Evolutionary conservation across 2,329 filamentous ascomycete genomes (phyloP).

Genomic region (Epichloe gansuensis): DNA sequence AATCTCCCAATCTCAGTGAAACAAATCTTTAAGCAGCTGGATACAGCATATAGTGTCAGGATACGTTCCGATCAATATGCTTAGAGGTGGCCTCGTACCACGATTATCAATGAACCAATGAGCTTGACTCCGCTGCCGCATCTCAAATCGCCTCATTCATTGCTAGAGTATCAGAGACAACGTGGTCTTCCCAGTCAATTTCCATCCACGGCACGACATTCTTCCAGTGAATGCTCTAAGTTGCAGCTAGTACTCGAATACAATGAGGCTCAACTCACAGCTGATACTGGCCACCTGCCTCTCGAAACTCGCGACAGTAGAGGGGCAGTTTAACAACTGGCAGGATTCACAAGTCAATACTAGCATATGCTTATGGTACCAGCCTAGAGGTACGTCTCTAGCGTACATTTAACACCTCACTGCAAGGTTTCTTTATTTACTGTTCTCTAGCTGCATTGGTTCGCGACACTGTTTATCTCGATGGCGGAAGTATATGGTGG

Average conservation of each 20-base stretch:
- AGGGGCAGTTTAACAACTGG: constrained; percentile 36
- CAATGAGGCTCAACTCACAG: constrained; percentile 10
- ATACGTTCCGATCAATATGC: not conserved
- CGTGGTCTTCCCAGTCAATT: not conserved
- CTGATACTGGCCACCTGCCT: constrained; percentile 10
- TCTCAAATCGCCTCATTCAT: not conserved
- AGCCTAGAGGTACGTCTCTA: constrained; percentile 25
- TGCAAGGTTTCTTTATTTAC: not conserved
- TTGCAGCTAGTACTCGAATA: not conserved
- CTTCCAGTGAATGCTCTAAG: not conserved
- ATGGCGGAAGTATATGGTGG: constrained; percentile 49
- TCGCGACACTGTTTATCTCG: constrained; percentile 50
- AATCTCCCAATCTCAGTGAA: too few relatives aligned
- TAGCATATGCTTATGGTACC: constrained; percentile 46
- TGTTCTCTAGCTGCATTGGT: constrained; percentile 36
- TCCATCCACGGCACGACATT: not conserved
- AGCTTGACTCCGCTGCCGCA: not conserved
- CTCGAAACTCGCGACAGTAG: constrained; percentile 6
- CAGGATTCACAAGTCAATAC: constrained; percentile 37
- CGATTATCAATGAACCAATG: not conserved
- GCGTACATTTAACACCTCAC: not conserved
- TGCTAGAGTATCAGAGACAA: not conserved
- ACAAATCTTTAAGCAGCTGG: not conserved
- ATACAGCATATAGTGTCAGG: not conserved
- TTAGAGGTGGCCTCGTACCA: not conserved